Evolutionary conservation across 148 eudicot genomes (phyloP).

Genomic region (Vaccinium vitisidaea): DNA sequence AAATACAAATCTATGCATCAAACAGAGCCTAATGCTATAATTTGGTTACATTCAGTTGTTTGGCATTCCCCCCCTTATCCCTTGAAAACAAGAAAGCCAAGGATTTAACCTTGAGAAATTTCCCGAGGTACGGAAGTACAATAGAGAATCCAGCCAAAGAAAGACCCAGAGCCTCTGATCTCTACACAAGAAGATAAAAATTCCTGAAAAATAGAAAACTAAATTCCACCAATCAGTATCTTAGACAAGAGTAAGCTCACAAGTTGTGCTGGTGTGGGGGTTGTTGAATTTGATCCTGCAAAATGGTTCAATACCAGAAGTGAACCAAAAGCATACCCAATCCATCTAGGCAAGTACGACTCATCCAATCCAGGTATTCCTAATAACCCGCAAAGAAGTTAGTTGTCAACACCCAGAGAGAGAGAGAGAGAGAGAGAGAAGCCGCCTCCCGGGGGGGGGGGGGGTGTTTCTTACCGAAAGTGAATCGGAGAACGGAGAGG

Average conservation of each 20-base stretch:
- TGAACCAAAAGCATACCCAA: constrained; percentile 82
- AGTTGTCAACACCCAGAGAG: not conserved
- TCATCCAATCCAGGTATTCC: constrained; percentile 94
- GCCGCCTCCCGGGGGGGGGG: too few species aligned
- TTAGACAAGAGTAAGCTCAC: constrained; percentile 39
- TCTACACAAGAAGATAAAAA: constrained; percentile 33
- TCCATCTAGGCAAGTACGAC: constrained; percentile 93
- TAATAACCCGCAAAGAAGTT: constrained; percentile 18
- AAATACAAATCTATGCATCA: not conserved
- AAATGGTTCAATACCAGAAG: constrained; percentile 78
- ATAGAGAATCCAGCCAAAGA: constrained; percentile 77
- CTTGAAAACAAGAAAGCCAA: not conserved
- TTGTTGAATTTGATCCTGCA: constrained; percentile 50
- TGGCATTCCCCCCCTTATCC: not conserved
- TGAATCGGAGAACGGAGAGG: constrained; percentile 87
- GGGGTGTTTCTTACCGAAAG: constrained; percentile 42
- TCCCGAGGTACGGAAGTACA: constrained; percentile 64
- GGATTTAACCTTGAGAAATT: constrained; percentile 56
- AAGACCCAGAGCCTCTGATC: constrained; percentile 89
- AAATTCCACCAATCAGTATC: not conserved
- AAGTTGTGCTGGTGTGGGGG: constrained; percentile 72
- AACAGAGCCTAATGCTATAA: not conserved
- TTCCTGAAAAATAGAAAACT: not conserved
- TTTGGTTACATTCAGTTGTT: not conserved
- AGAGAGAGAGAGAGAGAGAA: constrained; percentile 9